These are phyloP conservation scores for Trichosporon coremiiforme DNA, from an alignment of 1,284 basidiomycete genomes.

Conservation along the genomic window DNA sequence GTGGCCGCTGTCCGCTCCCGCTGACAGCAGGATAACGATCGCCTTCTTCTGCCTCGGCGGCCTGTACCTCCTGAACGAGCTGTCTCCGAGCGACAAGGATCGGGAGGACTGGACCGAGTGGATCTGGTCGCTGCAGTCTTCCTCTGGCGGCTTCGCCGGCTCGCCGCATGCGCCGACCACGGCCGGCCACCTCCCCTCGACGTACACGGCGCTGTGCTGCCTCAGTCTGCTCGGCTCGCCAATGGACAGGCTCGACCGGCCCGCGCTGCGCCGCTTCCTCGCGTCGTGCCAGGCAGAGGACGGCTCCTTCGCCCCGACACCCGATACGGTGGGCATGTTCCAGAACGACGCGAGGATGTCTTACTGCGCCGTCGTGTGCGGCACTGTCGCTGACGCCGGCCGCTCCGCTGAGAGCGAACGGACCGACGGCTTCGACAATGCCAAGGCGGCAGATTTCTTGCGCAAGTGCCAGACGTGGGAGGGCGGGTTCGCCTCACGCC, in stretches of 20 bases:
- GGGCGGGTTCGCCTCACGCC: constrained; percentile 84
- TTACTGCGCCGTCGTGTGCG: constrained; percentile 65
- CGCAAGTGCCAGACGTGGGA: constrained; percentile 78
- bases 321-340: constrained; percentile 51
- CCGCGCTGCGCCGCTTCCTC: constrained; percentile 67
- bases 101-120: constrained; percentile 72
- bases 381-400: constrained; percentile 68
- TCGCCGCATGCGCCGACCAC: constrained; percentile 66
- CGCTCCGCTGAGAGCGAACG: constrained; percentile 61
- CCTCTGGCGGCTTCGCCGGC: constrained; percentile 73
- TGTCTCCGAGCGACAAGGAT: constrained; percentile 62
- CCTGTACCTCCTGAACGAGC: constrained; percentile 68
- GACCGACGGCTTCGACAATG: constrained; percentile 55
- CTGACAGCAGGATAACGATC: constrained; percentile 66
- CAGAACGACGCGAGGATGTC: constrained; percentile 65
- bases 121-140: constrained; percentile 82
- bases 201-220: constrained; percentile 79
- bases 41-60: constrained; percentile 82
- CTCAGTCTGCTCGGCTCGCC: constrained; percentile 82
- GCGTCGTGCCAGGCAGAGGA: constrained; percentile 71
- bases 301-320: constrained; percentile 79
- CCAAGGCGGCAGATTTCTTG: constrained; percentile 60
- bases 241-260: constrained; percentile 67
- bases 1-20: too few relatives aligned
- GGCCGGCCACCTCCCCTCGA: constrained; percentile 81